A percentile compares a stretch with the other conserved stretches of the same genome.
Conservation (phyloP, 352 stramenopile genomes). For the Globisporangium irregulare region DNA sequence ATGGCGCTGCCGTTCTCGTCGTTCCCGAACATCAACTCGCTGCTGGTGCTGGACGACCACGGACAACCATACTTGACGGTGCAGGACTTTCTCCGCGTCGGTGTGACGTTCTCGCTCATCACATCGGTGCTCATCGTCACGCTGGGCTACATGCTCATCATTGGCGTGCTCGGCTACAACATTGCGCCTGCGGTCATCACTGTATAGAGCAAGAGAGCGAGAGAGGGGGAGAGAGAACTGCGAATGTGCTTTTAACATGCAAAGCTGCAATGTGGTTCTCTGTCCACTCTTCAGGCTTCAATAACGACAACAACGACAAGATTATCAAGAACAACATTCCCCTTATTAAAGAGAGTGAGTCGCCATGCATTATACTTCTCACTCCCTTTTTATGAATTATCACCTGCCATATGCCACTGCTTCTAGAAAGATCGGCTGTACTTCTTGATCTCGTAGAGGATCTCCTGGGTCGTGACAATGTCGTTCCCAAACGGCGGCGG, state of each 20-base stretch:
- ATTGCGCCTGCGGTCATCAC: slow-evolving; percentile 45
- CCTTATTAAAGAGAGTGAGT: not conserved
- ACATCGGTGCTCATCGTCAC: slow-evolving; percentile 84
- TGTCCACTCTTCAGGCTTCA: not conserved
- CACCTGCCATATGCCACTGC: too few species aligned
- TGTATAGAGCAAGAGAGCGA: slow-evolving; percentile 3
- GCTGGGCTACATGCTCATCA: slow-evolving; percentile 81
- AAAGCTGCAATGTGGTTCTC: not conserved
- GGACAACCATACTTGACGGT: slow-evolving; percentile 85
- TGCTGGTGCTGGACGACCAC: slow-evolving; percentile 89
- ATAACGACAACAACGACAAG: not conserved
- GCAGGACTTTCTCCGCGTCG: slow-evolving; percentile 84
- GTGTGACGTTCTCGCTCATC: slow-evolving; percentile 84
- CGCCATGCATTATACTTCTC: too few species aligned
- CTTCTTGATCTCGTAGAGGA: slow-evolving; percentile 98
- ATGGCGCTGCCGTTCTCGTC: slow-evolving; percentile 92
- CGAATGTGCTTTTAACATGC: not conserved
- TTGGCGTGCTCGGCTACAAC: slow-evolving; percentile 74
- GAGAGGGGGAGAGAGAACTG: slow-evolving; percentile 9
- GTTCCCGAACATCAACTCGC: slow-evolving; percentile 92
- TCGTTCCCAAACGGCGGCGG: slow-evolving; percentile 88
- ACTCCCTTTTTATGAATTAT: too few species aligned
- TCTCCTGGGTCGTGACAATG: slow-evolving; percentile 94
- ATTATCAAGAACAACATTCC: not conserved
- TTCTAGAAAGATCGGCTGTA: slow-evolving; percentile 92